Conservation (phyloP, 805 yeast species). For the Sungouiella thailandica region DNA sequence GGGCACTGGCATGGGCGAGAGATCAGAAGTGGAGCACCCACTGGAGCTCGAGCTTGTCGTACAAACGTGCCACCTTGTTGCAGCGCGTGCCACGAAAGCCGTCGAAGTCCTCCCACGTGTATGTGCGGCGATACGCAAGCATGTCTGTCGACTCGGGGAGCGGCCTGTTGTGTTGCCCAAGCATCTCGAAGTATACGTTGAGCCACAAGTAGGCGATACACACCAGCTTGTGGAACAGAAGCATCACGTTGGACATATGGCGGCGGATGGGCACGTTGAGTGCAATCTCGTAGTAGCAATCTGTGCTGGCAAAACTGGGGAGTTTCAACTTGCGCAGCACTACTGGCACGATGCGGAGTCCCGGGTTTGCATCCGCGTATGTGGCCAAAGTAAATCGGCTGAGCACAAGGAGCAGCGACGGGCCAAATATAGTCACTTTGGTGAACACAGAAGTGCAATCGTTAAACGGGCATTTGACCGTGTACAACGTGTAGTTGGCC, state of each 20-base stretch:
- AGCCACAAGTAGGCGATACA: constrained; percentile 26
- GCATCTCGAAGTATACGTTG: constrained; percentile 22
- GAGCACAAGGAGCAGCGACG: constrained; percentile 7
- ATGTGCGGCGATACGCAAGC: constrained; percentile 22
- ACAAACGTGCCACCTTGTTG: constrained; percentile 45
- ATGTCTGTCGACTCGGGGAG: constrained; percentile 2
- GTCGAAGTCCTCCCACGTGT: constrained; percentile 46
- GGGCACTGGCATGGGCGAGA: background rate
- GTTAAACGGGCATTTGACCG: constrained; percentile 4
- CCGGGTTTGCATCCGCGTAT: constrained; percentile 6
- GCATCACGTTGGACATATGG: constrained; percentile 12
- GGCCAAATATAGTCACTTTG: constrained; percentile 8
- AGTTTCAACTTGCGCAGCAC: constrained; percentile 5
- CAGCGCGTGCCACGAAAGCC: constrained; percentile 60
- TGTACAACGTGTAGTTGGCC: constrained; percentile 5
- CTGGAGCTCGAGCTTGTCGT: constrained; percentile 44
- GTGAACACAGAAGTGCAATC: constrained; percentile 6
- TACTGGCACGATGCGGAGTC: constrained; percentile 2
- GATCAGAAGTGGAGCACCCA: constrained; percentile 21
- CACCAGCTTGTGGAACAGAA: constrained; percentile 10
- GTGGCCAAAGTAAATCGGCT: constrained; percentile 10
- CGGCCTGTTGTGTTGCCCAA: constrained; percentile 4
- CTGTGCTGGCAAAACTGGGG: constrained; percentile 4
- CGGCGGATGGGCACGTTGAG: constrained; percentile 6
- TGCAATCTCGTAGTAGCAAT: constrained; percentile 5